phyloP scores from a whole-genome alignment of 1,284 basidiomycete genomes.

The Coniophora puteana region DNA sequence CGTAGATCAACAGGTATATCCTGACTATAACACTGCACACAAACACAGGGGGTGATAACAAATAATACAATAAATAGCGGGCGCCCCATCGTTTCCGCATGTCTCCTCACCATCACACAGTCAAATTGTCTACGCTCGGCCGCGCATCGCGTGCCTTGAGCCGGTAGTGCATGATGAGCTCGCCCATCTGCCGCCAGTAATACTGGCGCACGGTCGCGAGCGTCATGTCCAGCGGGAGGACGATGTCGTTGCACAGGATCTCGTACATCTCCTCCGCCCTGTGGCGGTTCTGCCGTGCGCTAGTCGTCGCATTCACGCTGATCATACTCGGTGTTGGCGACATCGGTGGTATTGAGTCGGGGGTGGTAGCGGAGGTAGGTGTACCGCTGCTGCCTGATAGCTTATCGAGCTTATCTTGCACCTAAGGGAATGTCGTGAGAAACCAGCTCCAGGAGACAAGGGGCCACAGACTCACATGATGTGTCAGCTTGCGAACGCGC shows the following conservation, averaged over 20 bases:
- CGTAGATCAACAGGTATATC: too few relatives aligned
- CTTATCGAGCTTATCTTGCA: conserved; percentile 84
- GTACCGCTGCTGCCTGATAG: conserved; percentile 25
- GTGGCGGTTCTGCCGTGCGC: conserved; percentile 20
- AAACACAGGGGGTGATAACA: too few relatives aligned
- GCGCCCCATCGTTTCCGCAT: too few relatives aligned
- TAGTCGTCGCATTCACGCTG: too few relatives aligned
- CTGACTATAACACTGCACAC: too few relatives aligned
- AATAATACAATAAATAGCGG: too few relatives aligned
- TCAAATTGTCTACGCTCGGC: too few relatives aligned
- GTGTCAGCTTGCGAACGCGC: conserved; percentile 78
- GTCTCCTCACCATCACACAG: too few relatives aligned
- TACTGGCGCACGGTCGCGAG: conserved; percentile 87
- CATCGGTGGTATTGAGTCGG: conserved; percentile 37
- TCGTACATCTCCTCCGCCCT: conserved; percentile 80
- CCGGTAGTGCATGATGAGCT: conserved; percentile 83
- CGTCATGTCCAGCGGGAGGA: conserved; percentile 83
- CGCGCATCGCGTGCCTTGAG: conserved; percentile 41
- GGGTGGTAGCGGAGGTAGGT: conserved; percentile 24
- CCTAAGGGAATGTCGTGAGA: conserved; percentile 36
- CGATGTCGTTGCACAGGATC: conserved; percentile 80
- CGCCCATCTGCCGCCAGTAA: conserved; percentile 78
- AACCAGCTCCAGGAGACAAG: neutral
- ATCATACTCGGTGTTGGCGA: too few relatives aligned
- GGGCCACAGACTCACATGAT: conserved; percentile 58